Evolutionary conservation across 495 filamentous ascomycete species (phyloP).

Genomic region (Neurospora pannonica): DNA sequence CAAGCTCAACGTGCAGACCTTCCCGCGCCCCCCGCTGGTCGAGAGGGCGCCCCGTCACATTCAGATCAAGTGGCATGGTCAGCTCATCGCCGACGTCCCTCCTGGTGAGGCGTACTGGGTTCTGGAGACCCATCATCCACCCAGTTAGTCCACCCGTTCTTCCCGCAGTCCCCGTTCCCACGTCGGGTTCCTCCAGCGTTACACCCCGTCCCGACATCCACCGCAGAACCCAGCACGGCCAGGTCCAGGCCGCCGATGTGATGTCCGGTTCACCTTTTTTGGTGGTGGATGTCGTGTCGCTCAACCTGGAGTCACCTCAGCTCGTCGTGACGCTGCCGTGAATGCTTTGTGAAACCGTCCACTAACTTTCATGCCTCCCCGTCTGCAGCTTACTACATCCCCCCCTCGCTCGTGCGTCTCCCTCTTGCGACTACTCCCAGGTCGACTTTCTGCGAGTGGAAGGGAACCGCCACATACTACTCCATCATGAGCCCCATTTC

Average conservation of each 20-base stretch:
- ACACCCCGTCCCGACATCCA: not conserved
- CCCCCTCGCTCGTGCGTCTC: conserved; percentile 30
- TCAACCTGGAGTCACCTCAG: conserved; percentile 1
- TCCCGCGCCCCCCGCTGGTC: conserved; percentile 49
- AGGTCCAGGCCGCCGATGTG: not conserved
- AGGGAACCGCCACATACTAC: conserved; percentile 46
- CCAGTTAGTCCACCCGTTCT: conserved; percentile 26
- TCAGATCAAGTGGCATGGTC: conserved; percentile 41
- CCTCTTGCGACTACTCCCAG: conserved; percentile 34
- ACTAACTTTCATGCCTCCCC: not conserved
- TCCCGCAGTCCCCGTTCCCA: not conserved
- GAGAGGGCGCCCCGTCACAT: conserved; percentile 41
- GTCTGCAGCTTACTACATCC: conserved; percentile 45
- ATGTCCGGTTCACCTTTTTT: not conserved
- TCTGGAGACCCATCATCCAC: conserved; percentile 50
- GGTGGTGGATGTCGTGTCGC: not conserved
- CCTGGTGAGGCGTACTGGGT: conserved; percentile 48
- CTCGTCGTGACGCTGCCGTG: not conserved
- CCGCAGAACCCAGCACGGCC: not conserved
- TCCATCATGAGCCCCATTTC: conserved; percentile 25
- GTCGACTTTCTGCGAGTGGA: conserved; percentile 47
- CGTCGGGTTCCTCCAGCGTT: not conserved
- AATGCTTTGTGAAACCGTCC: not conserved
- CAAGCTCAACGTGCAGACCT: conserved; percentile 45
- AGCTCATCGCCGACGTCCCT: conserved; percentile 40